These are phyloP conservation scores for Tuber aestivum DNA, from an alignment of 495 filamentous ascomycete genomes.

Conservation along the genomic window DNA sequence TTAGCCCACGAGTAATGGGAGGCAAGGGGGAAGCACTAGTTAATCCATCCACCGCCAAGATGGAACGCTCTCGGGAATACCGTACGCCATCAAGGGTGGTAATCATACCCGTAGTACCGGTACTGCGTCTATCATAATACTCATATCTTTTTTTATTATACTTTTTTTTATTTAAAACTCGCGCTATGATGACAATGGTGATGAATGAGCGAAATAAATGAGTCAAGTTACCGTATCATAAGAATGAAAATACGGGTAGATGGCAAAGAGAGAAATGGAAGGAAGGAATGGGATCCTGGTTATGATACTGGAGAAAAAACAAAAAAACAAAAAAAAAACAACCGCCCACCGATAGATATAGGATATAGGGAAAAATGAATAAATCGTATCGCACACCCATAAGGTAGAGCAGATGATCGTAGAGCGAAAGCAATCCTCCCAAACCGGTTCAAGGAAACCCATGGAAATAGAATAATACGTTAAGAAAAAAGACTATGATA, in stretches of 20 bases:
- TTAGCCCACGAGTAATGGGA: no score
- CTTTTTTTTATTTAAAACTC: no score
- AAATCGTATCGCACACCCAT: background rate
- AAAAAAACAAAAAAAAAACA: background rate
- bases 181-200: background rate
- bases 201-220: background rate
- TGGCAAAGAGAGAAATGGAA: background rate
- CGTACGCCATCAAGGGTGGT: no score
- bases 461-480: background rate
- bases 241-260: background rate
- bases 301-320: background rate
- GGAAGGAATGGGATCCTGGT: background rate
- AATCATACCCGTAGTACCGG: no score
- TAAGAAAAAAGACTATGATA: slow-evolving; percentile 11
- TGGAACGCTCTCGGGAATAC: no score
- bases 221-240: no score
- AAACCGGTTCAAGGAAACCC: background rate
- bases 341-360: background rate
- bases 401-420: background rate
- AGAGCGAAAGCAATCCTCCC: background rate
- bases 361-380: background rate
- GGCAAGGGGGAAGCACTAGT: no score
- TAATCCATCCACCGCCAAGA: no score
- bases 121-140: no score
- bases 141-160: background rate